A percentile compares a stretch with the other conserved stretches of the same genome.
Evolutionary conservation across 2,329 filamentous ascomycete species (phyloP).

Genomic region (Ophiosphaerella herpotricha): DNA sequence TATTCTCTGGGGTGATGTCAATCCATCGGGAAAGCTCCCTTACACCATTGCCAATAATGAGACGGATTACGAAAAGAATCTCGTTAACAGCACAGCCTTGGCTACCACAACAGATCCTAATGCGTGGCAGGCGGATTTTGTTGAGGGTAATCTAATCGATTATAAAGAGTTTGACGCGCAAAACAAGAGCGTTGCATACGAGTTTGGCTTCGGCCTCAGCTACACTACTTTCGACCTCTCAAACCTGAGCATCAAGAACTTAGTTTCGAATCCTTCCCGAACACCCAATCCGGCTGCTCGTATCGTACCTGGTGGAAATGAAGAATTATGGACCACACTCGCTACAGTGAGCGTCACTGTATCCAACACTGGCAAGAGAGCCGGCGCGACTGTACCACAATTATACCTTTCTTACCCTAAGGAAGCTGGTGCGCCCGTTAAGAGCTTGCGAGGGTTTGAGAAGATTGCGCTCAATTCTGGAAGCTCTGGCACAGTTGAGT

Average conservation of each 20-base stretch:
- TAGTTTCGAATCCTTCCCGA: slow-evolving; percentile 14
- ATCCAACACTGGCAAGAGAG: slow-evolving; percentile 56
- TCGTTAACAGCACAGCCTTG: slow-evolving; percentile 44
- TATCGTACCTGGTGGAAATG: slow-evolving; percentile 56
- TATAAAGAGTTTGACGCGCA: slow-evolving; percentile 57
- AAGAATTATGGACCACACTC: slow-evolving; percentile 59
- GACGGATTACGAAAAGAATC: slow-evolving; percentile 63
- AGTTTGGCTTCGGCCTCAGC: slow-evolving; percentile 46
- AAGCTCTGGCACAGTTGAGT: slow-evolving; percentile 48
- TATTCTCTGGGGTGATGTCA: slow-evolving; percentile 72
- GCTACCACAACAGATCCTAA: slow-evolving; percentile 38
- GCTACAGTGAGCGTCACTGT: slow-evolving; percentile 55
- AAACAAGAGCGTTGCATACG: slow-evolving; percentile 34
- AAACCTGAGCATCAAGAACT: slow-evolving; percentile 18
- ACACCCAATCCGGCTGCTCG: slow-evolving; percentile 20
- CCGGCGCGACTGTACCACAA: slow-evolving; percentile 59
- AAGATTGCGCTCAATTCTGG: slow-evolving; percentile 54
- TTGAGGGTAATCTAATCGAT: slow-evolving; percentile 59
- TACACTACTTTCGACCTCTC: slow-evolving; percentile 46
- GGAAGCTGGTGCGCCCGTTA: slow-evolving; percentile 39
- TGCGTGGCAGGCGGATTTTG: slow-evolving; percentile 56
- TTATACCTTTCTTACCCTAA: slow-evolving; percentile 58
- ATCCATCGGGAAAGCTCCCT: slow-evolving; percentile 78
- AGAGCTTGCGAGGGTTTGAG: slow-evolving; percentile 53
- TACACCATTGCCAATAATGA: slow-evolving; percentile 79